Evolutionary conservation across 371 early-diverging fungal genomes (phyloP), one percentile per base, ranked within the genome.

Genomic region (Rhizopus microsporus): DNA sequence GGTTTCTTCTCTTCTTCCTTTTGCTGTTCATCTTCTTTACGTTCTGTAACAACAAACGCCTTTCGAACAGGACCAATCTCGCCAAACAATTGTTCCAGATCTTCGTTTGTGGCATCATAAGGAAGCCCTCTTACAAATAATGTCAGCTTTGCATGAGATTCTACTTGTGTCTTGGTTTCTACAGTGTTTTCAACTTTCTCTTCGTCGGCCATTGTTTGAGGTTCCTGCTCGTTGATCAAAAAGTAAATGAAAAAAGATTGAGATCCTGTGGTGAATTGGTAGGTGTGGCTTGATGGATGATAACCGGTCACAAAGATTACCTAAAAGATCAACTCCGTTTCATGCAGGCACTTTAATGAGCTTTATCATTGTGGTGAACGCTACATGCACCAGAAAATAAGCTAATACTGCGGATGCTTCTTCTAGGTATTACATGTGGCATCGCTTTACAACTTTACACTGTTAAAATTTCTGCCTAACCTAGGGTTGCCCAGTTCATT

Each of bases 51-150:
- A 30, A 95, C 92, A 73, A 96, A 97, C 68, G 93, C 93, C 17
- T 88, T 88, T 43, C 93, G 78, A 33, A 95, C 71, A 9, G 98
- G 97, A 4, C 97, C 98, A 37, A 95, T 69, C 10, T 92, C 92
- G 44, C 87, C 81, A 72, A 96, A 96, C 71, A 93, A 94, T 17
- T 75, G 84, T 68, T 93, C 93, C 13, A 97, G 83, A 60, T 96
- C 88, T 33, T 71, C 78, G 59, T 82, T 83, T 8, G 91, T 90
- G 1, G 93, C 93, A 37, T 84, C 78, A 51, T 75, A 87, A 10
- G 97, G 97, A 31, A 97, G 70, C 3, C 86, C 87, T 35, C 93
- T 83, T 32, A 96, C 94, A 69, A 96, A 96, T 10, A 97, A 70
- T 15, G 89, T 91, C 31, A 90, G 80, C 45, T 87, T 87, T 47